Evolutionary conservation across 495 filamentous ascomycete genomes (phyloP).

Genomic region (Cercophora sp.): DNA sequence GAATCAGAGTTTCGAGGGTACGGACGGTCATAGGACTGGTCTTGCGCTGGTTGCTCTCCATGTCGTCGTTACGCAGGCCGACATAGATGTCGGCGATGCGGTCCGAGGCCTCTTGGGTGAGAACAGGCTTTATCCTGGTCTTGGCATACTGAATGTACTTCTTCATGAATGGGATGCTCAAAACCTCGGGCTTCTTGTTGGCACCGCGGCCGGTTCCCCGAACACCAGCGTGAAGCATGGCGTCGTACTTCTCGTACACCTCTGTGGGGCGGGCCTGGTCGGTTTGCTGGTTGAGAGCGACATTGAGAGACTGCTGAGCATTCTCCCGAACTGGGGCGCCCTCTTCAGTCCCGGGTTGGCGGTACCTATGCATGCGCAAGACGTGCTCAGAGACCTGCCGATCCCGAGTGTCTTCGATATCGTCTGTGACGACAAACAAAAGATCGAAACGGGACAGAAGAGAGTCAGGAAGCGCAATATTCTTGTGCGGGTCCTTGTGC

Average conservation of each 20-base stretch:
- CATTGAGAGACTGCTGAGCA: constrained; percentile 75
- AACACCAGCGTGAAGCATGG: constrained; percentile 92
- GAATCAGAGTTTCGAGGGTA: constrained; percentile 95
- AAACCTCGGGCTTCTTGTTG: constrained; percentile 77
- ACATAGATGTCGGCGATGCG: constrained; percentile 93
- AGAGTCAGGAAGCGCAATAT: constrained; percentile 96
- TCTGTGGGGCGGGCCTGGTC: constrained; percentile 70
- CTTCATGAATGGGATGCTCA: constrained; percentile 98
- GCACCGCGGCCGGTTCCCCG: constrained; percentile 67
- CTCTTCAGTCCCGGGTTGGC: constrained; percentile 90
- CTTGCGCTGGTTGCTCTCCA: constrained; percentile 88
- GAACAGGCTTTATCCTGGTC: constrained; percentile 78
- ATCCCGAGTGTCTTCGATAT: constrained; percentile 90
- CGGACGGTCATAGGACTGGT: constrained; percentile 95
- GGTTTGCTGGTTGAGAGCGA: constrained; percentile 76
- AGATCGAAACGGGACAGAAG: constrained; percentile 98
- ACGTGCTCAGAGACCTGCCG: constrained; percentile 94
- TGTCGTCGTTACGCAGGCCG: constrained; percentile 89
- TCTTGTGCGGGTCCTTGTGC: constrained; percentile 97
- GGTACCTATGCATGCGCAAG: constrained; percentile 94
- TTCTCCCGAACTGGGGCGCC: constrained; percentile 93
- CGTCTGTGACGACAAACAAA: constrained; percentile 95
- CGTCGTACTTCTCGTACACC: constrained; percentile 94
- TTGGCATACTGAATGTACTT: constrained; percentile 99
- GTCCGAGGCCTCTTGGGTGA: constrained; percentile 90